Evolutionary conservation across 768 basidiomycete genomes (phyloP), one percentile per base, ranked within the genome.

Genomic region (Leccinum subtestaceum): DNA sequence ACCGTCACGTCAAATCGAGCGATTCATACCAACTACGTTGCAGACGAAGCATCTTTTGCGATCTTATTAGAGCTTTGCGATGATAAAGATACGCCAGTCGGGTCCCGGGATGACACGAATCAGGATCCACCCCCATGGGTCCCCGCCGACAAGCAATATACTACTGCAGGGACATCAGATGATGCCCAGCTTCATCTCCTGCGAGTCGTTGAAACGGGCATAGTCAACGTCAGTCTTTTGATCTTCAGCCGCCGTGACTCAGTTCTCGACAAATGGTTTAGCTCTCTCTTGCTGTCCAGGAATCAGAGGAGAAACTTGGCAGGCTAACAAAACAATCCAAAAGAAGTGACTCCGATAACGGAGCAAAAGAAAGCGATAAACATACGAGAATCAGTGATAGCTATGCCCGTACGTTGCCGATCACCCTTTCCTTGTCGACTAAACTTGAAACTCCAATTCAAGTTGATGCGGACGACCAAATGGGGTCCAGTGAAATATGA

Each of bases 51-150:
- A 19, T 89, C 91, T 0, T 96, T 95, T 65, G 86, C 87, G 1
- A 84, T 96, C 56, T 71, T 93, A n/a, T 73, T 95, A 21, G 94
- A 95, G 67, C 80, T 94, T 54, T 82, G 82, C 64, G 89, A 91
- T 55, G 82, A 85, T 47, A 78, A 75, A 55, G 80, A 79, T 8
- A 88, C 88, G 0, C 75, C 83, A 4, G 76, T 77, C 3, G 77
- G 78, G 1, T 75, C 52, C 10, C 60, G 77, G 13, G 78, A 76
- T 23, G 81, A 86, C 68, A 84, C 73, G 59, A 36, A 53, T 27
- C 77, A 64, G 80, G 83, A 91, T 55, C 87, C 84, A 29, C 83
- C 89, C 5, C 84, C 89, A 1, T 94, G 91, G 91, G 81, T 93
- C 25, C 91, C 90, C 1, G 89, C 91, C 23, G 78, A 84, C 46